Base-by-base conservation (phyloP, 2,329 filamentous ascomycete genomes). In the Fusarium papillatum region DNA sequence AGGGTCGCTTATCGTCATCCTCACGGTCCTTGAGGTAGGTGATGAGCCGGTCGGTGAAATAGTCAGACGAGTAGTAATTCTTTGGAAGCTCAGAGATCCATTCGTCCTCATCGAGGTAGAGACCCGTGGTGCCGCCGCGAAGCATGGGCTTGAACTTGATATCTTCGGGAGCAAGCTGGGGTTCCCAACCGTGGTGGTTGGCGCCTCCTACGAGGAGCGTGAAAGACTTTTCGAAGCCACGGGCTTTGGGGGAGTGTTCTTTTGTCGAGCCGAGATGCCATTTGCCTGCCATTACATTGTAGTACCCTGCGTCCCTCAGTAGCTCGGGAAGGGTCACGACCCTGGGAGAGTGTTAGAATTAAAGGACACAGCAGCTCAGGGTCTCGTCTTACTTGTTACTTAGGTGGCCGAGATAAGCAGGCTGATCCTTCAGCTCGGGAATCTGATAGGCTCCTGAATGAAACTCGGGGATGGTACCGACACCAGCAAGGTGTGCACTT, bases 111-210 rank as follows among this genome's bases (percentile, higher is more conserved):
- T 81, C 74, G 38, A 87, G 82, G 46, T 86, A 85, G 34, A 36
- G 34, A 16, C 34, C 34, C 6, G 34, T 36, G 65, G 84, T 77
- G 48, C 85, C 84, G 66, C 87, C 85, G 63, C 86, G 83, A 14
- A 36, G 34, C 83, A 87, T 86, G 85, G 70, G 87, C 84, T 69
- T 83, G 13, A 62, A 61, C 17, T 26, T 66, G 13, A 48, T 36
- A 26, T 66, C 64, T 26, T 31, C 46, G 17, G 59, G 36, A 22
- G 64, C 64, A 22, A 60, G 43, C 59, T 79, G 74, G 22, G 87
- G 89, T 78, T 90, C 88, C 70, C 86, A 90, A 39, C 85, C 88
- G 73, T 89, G 90, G 76, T 91, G 89, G 69, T 91, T 91, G 26
- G 81, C 82, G 66, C 83, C 84, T 5, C 84, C 85, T 2, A 85